Conservation (phyloP, 805 yeast genomes). For the Wickerhamomyces chaumierensis region DNA sequence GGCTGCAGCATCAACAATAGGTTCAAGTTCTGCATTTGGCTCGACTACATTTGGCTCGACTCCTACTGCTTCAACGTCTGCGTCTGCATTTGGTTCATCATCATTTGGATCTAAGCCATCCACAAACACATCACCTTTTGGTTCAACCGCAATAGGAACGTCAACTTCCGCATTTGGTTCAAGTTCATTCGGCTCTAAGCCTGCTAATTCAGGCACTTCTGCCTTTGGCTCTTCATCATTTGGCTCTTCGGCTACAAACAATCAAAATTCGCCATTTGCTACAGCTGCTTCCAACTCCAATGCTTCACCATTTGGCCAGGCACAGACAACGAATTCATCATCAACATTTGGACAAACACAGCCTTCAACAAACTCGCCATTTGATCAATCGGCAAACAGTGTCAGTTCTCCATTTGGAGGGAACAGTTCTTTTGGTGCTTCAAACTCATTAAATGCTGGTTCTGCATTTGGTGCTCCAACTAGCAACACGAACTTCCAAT, state of each 20-base stretch:
- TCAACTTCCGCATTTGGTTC: slow-evolving; percentile 7
- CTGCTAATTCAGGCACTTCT: slow-evolving; percentile 1
- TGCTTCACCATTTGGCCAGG: slow-evolving; percentile 8
- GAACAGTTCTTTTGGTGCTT: too few species aligned
- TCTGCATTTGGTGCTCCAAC: slow-evolving; percentile 2
- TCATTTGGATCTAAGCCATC: slow-evolving; percentile 3
- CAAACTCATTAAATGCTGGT: too few species aligned
- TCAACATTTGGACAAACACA: slow-evolving; percentile 3
- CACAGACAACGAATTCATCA: slow-evolving; percentile 1
- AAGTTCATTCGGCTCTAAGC: slow-evolving; percentile 5
- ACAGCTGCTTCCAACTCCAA: slow-evolving; percentile 10
- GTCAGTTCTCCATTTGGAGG: not conserved
- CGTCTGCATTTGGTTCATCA: slow-evolving; percentile 16
- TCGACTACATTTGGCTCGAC: slow-evolving; percentile 6
- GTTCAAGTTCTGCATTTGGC: slow-evolving; percentile 1
- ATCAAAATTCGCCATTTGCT: not conserved
- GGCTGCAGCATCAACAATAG: not conserved
- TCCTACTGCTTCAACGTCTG: slow-evolving; percentile 2
- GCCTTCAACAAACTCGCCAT: not conserved
- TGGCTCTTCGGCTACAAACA: slow-evolving; percentile 1
- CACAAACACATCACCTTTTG: slow-evolving; percentile 2
- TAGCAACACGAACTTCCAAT: slow-evolving; percentile 8
- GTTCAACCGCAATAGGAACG: slow-evolving; percentile 1
- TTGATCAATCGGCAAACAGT: not conserved
- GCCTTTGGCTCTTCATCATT: slow-evolving; percentile 3